Evolutionary conservation across 2,329 filamentous ascomycete species (phyloP).

Genomic region (Diaporthe citrichinensis): DNA sequence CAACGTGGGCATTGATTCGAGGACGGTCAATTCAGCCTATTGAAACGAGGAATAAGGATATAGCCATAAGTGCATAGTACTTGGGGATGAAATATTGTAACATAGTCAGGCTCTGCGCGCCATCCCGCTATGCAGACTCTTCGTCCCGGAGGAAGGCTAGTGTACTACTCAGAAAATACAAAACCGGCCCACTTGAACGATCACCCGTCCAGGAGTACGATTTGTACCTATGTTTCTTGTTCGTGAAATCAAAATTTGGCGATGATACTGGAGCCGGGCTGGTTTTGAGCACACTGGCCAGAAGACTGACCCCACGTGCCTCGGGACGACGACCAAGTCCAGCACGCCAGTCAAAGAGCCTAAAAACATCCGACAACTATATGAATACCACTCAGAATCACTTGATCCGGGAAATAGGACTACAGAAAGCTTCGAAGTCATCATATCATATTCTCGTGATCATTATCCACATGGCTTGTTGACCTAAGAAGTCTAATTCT

Average conservation of each 20-base stretch:
- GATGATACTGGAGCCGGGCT: neutral
- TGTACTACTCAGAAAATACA: neutral
- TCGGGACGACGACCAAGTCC: neutral
- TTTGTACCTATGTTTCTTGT: neutral
- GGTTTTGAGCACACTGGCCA: neutral
- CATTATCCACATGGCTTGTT: neutral
- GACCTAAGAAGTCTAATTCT: neutral
- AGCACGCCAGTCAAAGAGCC: neutral
- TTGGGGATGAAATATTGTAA: neutral
- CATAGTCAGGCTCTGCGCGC: neutral
- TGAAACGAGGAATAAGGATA: neutral
- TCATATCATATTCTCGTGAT: no score
- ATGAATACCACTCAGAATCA: no score
- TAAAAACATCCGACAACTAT: neutral
- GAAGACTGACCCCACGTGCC: neutral
- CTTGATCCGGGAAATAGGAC: no score
- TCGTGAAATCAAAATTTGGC: neutral
- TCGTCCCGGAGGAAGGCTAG: neutral
- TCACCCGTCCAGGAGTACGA: accelerated
- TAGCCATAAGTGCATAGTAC: neutral
- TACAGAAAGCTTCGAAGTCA: no score
- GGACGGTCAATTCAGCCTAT: neutral
- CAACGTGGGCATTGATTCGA: neutral
- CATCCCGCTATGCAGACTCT: neutral
- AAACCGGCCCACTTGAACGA: neutral